phyloP scores from a whole-genome alignment of 768 basidiomycete genomes.

The Collybia nuda region DNA sequence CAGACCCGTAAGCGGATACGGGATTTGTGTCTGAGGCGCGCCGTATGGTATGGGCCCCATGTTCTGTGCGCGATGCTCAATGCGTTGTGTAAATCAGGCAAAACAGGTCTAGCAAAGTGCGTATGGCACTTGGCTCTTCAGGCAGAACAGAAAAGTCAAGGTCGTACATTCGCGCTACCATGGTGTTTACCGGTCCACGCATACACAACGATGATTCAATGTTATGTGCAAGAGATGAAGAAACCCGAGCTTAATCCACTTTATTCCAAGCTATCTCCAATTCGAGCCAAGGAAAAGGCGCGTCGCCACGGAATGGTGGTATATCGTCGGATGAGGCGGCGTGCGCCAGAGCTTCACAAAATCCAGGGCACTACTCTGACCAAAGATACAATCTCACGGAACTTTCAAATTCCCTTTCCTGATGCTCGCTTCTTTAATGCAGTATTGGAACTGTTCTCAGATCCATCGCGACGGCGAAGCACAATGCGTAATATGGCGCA shows the following conservation, averaged over 20 bases:
- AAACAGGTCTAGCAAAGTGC: constrained; percentile 54
- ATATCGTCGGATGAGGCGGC: background rate
- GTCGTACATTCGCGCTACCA: constrained; percentile 26
- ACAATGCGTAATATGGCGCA: background rate
- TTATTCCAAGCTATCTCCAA: background rate
- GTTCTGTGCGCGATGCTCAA: constrained; percentile 61
- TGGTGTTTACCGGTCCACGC: constrained; percentile 70
- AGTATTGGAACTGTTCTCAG: constrained; percentile 43
- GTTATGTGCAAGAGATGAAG: constrained; percentile 49
- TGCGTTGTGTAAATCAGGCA: constrained; percentile 56
- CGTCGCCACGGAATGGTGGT: constrained; percentile 5
- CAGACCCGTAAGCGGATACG: constrained; percentile 18
- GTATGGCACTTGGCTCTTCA: constrained; percentile 63
- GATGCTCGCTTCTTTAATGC: constrained; percentile 75
- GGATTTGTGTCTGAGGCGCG: constrained; percentile 35
- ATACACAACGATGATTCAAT: constrained; percentile 71
- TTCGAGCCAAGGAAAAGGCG: background rate
- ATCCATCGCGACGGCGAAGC: background rate
- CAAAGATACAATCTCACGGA: constrained; percentile 6
- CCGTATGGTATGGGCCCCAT: constrained; percentile 54
- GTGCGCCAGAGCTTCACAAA: background rate
- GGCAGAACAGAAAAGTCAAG: constrained; percentile 59
- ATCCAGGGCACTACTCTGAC: constrained; percentile 14
- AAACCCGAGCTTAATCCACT: constrained; percentile 15
- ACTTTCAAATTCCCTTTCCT: constrained; percentile 31